A percentile compares a stretch with the other conserved stretches of the same genome.
Conservation (phyloP, 1,139 yeast genomes). For the Hemisphaericaspora subhashii region DNA sequence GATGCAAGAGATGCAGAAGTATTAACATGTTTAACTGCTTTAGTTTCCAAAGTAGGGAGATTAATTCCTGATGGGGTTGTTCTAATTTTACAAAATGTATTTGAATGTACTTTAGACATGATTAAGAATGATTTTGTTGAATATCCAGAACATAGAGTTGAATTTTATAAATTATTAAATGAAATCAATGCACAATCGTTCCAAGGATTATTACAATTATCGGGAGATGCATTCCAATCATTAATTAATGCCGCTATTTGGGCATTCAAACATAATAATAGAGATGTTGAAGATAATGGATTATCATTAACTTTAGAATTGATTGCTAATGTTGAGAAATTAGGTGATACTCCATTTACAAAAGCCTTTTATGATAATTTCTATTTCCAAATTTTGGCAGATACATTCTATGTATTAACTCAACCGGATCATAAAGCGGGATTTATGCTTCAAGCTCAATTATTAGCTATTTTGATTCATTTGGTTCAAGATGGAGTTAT, state of each 20-base stretch:
- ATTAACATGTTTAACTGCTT: constrained; percentile 88
- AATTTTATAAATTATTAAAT: constrained; percentile 84
- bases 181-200: constrained; percentile 86
- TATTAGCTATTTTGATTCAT: constrained; percentile 80
- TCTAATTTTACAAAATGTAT: constrained; percentile 82
- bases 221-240: constrained; percentile 89
- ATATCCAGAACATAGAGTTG: constrained; percentile 97
- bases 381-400: constrained; percentile 86
- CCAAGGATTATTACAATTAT: constrained; percentile 81
- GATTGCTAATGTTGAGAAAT: constrained; percentile 80
- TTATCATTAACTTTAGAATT: constrained; percentile 79
- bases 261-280: constrained; percentile 96
- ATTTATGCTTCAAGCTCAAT: constrained; percentile 81
- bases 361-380: constrained; percentile 86
- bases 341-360: constrained; percentile 76
- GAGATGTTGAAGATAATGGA: constrained; percentile 93
- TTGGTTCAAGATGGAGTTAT: constrained; percentile 78
- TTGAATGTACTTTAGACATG: constrained; percentile 93
- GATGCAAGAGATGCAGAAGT: constrained; percentile 99
- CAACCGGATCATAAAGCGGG: constrained; percentile 99
- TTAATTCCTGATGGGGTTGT: constrained; percentile 91
- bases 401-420: constrained; percentile 88
- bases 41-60: constrained; percentile 83
- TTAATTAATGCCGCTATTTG: constrained; percentile 92
- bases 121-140: constrained; percentile 93